Evolutionary conservation across 257 asterid species (phyloP).

Genomic region (Nemophila menziesii): DNA sequence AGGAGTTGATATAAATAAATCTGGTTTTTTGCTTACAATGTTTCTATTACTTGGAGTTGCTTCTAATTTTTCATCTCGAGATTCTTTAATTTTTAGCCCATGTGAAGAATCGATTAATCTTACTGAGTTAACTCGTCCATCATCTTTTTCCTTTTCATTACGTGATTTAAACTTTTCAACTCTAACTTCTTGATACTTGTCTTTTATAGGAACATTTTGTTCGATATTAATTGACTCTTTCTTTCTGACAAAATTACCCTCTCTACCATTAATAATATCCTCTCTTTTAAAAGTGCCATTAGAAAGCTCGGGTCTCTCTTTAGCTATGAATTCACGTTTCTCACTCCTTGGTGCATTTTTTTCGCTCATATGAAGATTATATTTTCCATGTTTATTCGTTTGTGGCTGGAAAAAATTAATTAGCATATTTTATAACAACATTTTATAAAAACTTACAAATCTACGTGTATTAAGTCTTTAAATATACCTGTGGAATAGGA

Average conservation of each 20-base stretch:
- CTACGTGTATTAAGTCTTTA: no score
- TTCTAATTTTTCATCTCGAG: slow-evolving; percentile 23
- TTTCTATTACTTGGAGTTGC: slow-evolving; percentile 16
- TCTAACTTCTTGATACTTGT: slow-evolving; percentile 16
- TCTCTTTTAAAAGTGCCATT: slow-evolving; percentile 25
- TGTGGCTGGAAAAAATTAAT: slow-evolving; percentile 20
- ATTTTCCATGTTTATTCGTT: slow-evolving; percentile 14
- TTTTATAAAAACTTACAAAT: no score
- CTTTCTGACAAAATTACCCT: slow-evolving; percentile 24
- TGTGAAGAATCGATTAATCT: slow-evolving; percentile 33
- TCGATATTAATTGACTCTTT: slow-evolving; percentile 28
- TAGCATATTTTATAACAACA: no score
- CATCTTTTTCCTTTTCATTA: slow-evolving; percentile 24
- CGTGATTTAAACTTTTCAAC: slow-evolving; percentile 22
- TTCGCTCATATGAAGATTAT: slow-evolving; percentile 27
- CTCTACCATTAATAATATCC: slow-evolving; percentile 28
- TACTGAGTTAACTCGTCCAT: slow-evolving; percentile 19
- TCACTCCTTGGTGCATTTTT: slow-evolving; percentile 23
- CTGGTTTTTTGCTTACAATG: slow-evolving; percentile 23
- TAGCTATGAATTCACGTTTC: slow-evolving; percentile 12
- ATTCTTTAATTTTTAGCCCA: slow-evolving; percentile 23
- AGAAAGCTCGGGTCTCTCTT: slow-evolving; percentile 24
- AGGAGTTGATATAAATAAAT: slow-evolving; percentile 15
- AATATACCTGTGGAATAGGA: slow-evolving; percentile 41
- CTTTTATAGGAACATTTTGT: slow-evolving; percentile 25